phyloP scores from a whole-genome alignment of 2,329 filamentous ascomycete genomes.

The Leptodontidium sp. region DNA sequence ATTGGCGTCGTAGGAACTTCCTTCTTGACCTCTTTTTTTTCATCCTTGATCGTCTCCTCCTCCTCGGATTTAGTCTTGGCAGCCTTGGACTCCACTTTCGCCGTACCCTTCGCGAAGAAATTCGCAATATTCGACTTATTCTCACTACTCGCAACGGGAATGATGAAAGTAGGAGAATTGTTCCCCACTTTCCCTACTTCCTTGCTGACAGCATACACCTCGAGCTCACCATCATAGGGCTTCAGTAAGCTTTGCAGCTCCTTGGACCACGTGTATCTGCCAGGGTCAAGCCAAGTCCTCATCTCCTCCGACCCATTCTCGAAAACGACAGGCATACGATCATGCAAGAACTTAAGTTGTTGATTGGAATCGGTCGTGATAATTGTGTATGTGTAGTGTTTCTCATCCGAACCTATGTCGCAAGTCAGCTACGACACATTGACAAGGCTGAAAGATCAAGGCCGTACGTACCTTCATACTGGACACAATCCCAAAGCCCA shows the following conservation, averaged over 20 bases:
- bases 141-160: slow-evolving; percentile 83
- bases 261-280: slow-evolving; percentile 73
- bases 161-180: slow-evolving; percentile 82
- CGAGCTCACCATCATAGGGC: slow-evolving; percentile 80
- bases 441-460: background rate
- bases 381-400: slow-evolving; percentile 88
- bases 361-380: slow-evolving; percentile 90
- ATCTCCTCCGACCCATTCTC: slow-evolving; percentile 77
- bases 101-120: slow-evolving; percentile 74
- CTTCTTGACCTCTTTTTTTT: slow-evolving; percentile 29
- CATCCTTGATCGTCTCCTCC: background rate
- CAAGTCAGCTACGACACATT: slow-evolving; percentile 20
- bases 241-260: slow-evolving; percentile 82
- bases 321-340: slow-evolving; percentile 94
- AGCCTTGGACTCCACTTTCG: slow-evolving; percentile 32
- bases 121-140: slow-evolving; percentile 96
- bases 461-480: slow-evolving; percentile 70
- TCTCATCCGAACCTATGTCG: slow-evolving; percentile 64
- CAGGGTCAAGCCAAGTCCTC: slow-evolving; percentile 80
- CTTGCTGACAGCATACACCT: slow-evolving; percentile 85
- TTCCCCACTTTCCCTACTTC: slow-evolving; percentile 96
- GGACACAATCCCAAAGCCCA: slow-evolving; percentile 89
- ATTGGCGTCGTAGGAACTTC: slow-evolving; percentile 31
- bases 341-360: slow-evolving; percentile 86
- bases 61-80: slow-evolving; percentile 7